Conservation (phyloP, 75 land plant species). For the Chamaecyparis obtusa region DNA sequence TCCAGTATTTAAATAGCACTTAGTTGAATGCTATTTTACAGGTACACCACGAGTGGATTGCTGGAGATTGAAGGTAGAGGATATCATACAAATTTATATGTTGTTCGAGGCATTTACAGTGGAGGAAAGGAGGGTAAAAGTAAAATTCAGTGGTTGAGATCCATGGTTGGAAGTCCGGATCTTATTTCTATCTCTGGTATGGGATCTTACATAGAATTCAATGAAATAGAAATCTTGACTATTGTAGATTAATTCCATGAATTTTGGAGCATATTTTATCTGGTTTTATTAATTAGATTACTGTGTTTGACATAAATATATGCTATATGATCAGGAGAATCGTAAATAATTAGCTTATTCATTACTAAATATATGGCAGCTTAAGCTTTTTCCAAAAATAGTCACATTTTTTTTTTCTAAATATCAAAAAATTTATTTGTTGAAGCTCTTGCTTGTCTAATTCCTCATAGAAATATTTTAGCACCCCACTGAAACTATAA, state of each 20-base stretch:
- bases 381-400: neutral
- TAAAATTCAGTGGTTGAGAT: constrained; percentile 94
- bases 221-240: neutral
- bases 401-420: neutral
- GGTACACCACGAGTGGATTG: constrained; percentile 79
- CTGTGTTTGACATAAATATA: neutral
- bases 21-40: constrained; percentile 17
- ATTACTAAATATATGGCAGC: neutral
- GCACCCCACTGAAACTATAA: neutral
- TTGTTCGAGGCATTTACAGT: constrained; percentile 86
- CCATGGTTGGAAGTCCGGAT: constrained; percentile 99
- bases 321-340: neutral
- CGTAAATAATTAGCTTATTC: neutral
- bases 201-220: neutral
- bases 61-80: constrained; percentile 96
- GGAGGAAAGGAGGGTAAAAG: constrained; percentile 98
- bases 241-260: neutral
- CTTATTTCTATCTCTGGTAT: constrained; percentile 92
- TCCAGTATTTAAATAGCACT: neutral
- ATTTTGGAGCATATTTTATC: neutral
- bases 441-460: neutral
- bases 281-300: neutral
- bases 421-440: neutral
- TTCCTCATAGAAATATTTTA: neutral
- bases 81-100: constrained; percentile 95